Conservation (phyloP, 371 early-diverging fungal species). For the Circinella umbellata region DNA sequence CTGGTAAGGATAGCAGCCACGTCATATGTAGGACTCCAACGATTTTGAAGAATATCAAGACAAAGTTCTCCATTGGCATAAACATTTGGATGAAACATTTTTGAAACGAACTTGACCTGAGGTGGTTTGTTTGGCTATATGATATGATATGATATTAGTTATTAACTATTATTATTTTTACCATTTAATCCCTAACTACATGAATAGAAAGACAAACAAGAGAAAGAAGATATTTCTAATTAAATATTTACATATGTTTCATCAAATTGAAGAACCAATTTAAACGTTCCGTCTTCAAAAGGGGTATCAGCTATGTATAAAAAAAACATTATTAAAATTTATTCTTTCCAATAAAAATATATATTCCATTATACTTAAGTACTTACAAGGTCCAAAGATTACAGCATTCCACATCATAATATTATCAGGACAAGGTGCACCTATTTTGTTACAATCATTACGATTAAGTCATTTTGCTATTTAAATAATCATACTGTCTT, state of each 20-base stretch:
- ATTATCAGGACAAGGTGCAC: conserved; percentile 95
- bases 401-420: conserved; percentile 98
- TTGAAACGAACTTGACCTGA: conserved; percentile 93
- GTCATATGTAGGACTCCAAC: conserved; percentile 98
- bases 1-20: conserved; percentile 96
- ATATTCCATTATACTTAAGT: no score
- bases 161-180: no score
- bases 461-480: neutral
- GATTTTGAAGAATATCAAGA: conserved; percentile 98
- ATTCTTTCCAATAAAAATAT: no score
- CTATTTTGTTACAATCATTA: conserved; percentile 43
- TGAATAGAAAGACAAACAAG: no score
- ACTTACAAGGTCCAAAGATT: conserved; percentile 94
- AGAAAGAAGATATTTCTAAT: no score
- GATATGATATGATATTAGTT: neutral
- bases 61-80: conserved; percentile 99
- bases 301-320: conserved; percentile 87
- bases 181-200: no score
- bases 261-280: conserved; percentile 94
- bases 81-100: conserved; percentile 99
- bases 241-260: conserved; percentile 81
- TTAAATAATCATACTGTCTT: neutral
- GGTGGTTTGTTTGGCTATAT: conserved; percentile 96
- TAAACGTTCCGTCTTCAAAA: conserved; percentile 99
- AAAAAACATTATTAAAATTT: neutral